Percentiles rank a stretch among this genome's conserved stretches.
phyloP scores from a whole-genome alignment of 345 rosid species.

The Murraya koenigii region DNA sequence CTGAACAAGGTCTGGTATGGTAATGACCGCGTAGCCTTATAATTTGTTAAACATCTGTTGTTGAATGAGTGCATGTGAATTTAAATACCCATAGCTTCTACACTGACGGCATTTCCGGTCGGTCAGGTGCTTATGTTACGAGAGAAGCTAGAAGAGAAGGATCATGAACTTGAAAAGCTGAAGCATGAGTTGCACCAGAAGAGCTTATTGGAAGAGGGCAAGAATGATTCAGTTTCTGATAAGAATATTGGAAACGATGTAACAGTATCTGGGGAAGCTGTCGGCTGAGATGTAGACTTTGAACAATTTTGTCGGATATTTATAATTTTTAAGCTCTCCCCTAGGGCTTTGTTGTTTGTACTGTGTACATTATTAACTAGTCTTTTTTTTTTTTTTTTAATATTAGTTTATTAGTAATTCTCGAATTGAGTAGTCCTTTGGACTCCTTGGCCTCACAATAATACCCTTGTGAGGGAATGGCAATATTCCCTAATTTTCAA shows the following conservation, averaged over 20 bases:
- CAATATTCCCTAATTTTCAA: neutral
- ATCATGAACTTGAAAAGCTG: constrained; percentile 41
- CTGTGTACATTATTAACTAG: constrained; percentile 35
- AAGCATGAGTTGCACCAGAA: constrained; percentile 46
- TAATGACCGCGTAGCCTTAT: neutral
- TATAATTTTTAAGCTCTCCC: neutral
- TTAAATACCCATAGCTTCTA: neutral
- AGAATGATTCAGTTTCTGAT: constrained; percentile 27
- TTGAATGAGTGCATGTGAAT: neutral
- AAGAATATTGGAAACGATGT: constrained; percentile 30
- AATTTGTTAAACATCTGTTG: neutral
- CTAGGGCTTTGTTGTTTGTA: constrained; percentile 10
- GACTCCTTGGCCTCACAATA: neutral
- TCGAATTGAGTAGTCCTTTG: neutral
- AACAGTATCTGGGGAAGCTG: constrained; percentile 17
- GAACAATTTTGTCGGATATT: constrained; percentile 26
- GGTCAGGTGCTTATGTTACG: constrained; percentile 67
- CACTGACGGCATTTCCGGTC: neutral
- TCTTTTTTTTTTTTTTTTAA: neutral
- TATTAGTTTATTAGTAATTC: neutral
- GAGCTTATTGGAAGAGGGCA: constrained; percentile 27
- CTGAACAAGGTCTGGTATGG: neutral
- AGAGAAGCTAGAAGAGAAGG: constrained; percentile 72
- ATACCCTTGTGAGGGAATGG: neutral
- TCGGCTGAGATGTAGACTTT: constrained; percentile 8